Evolutionary conservation across 139 green algal species (phyloP), one percentile per base, ranked within the genome.

Genomic region (Astrephomene gubernaculifera): DNA sequence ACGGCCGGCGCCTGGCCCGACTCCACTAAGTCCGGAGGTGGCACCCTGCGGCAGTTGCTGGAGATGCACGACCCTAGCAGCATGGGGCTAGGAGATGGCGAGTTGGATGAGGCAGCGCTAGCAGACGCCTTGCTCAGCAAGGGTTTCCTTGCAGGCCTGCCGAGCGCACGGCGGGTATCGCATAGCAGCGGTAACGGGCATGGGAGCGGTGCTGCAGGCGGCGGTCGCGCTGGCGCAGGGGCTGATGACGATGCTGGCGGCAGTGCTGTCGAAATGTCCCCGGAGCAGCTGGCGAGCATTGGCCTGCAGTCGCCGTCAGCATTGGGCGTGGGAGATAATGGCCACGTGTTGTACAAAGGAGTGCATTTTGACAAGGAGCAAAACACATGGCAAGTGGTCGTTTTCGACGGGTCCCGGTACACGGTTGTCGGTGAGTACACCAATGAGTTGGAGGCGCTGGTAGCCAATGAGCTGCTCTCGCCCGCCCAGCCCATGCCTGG

Each of bases 371-470:
- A 90, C 70, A 90, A 88, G 76, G 82, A 86, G 57, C 76, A 68
- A 24, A 44, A 74, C 44, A 71, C 35, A 9, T 88, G 76, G 76
- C 82, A 88, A 68, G 70, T 89, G 31, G 54, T 88, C 10, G 38
- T 90, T 45, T 88, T 71, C 12, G 87, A 90, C 41, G 82, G 87
- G 5, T n/a, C 22, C 3, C 61, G 60, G 4, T 81, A 72, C 36
- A 83, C 82, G 0, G 76, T 88, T 5, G 61, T 90, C 2, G 76
- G 75, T 2, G 87, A 90, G 82, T 90, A 88, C 76, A 41, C n/a
- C 29, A 88, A 84, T 41, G 87, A 90, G 61, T 65, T 90, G 36
- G 87, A 90, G 31, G 87, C 87, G 24, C 61, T 90, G 45, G 87
- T 90, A 29, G 87, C 87, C 27, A 84, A 87, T 29, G 87, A 90